phyloP scores from a whole-genome alignment of 768 basidiomycete species.

The Pleurotus sapidus region DNA sequence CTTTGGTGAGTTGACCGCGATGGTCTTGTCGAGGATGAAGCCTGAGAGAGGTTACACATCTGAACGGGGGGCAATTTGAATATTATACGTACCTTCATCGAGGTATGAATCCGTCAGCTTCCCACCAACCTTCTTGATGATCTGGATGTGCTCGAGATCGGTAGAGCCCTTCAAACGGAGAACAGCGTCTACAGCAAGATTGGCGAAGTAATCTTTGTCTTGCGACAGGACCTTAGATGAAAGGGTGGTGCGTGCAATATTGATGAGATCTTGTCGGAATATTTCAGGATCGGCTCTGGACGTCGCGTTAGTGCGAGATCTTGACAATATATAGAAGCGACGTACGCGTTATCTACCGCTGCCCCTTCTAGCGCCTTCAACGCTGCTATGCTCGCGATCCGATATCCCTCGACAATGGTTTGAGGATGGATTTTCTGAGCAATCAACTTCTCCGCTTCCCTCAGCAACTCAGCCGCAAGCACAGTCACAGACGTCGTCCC shows the following conservation, averaged over 20 bases:
- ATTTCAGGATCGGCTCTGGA: conserved; percentile 64
- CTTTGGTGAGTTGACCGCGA: conserved; percentile 93
- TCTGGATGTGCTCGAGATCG: conserved; percentile 96
- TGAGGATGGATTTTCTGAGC: conserved; percentile 94
- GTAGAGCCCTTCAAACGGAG: conserved; percentile 94
- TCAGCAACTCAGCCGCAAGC: conserved; percentile 82
- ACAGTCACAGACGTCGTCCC: conserved; percentile 93
- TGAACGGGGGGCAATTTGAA: neutral
- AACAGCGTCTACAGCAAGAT: conserved; percentile 96
- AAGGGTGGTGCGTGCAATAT: conserved; percentile 94
- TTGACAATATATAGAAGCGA: conserved; percentile 10
- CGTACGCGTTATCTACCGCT: conserved; percentile 83
- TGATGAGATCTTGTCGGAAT: conserved; percentile 91
- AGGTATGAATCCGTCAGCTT: conserved; percentile 98
- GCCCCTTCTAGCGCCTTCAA: conserved; percentile 80
- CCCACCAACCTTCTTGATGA: conserved; percentile 99
- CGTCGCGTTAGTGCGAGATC: neutral
- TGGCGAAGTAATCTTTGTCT: conserved; percentile 98
- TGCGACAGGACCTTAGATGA: conserved; percentile 95
- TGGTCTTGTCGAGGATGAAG: conserved; percentile 96
- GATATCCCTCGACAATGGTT: conserved; percentile 95
- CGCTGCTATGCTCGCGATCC: conserved; percentile 86
- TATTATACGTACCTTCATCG: conserved; percentile 70
- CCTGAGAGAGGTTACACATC: conserved; percentile 39
- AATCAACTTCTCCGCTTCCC: conserved; percentile 96